Evolutionary conservation across 2,329 filamentous ascomycete species (phyloP), one percentile per base, ranked within the genome.

Genomic region (Aspergillus candidus): DNA sequence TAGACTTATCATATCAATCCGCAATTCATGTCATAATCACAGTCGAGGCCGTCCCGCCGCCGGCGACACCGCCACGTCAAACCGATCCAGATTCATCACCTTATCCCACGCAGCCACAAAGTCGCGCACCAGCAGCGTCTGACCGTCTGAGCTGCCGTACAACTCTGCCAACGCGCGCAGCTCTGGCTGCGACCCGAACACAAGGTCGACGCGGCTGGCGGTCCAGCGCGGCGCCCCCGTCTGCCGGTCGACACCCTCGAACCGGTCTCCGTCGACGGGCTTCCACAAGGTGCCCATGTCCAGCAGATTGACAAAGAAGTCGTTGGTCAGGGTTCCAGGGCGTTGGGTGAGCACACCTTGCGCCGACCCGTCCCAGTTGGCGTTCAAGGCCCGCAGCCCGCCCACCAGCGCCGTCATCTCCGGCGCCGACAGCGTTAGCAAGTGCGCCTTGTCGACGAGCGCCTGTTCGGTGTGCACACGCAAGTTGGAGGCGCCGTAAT

Each of bases 251-350:
- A 68, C 58, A 31, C 82, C 84, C 49, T 80, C 76, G 64, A 77
- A 88, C 40, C 68, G 61, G 42, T 66, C 68, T n/a, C 56, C 53
- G 45, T 70, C 69, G 32, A 68, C 68, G 0, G 76, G 57, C 69
- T 79, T 80, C 86, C 86, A 89, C 15, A 68, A 72, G 6, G 77
- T 85, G 64, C 67, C 70, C 57, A 75, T 78, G 58, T 88, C 84
- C 17, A 90, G 77, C 2, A 90, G 73, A 70, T 89, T 88, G 66
- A 86, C 77, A 60, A 90, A 90, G 76, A 88, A 90, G 70, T 89
- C 86, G 67, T 86, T 88, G 59, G 80, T 86, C 56, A 90, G 73
- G 54, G 78, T 67, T 34, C 86, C 86, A 1, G 83, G 82, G 6
- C 72, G 73, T 54, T 75, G 73, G 44, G 86, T 90, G 59, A 89